These are phyloP conservation scores for Massariosphaeria phaeospora DNA, from an alignment of 495 filamentous ascomycete genomes.

Conservation along the genomic window DNA sequence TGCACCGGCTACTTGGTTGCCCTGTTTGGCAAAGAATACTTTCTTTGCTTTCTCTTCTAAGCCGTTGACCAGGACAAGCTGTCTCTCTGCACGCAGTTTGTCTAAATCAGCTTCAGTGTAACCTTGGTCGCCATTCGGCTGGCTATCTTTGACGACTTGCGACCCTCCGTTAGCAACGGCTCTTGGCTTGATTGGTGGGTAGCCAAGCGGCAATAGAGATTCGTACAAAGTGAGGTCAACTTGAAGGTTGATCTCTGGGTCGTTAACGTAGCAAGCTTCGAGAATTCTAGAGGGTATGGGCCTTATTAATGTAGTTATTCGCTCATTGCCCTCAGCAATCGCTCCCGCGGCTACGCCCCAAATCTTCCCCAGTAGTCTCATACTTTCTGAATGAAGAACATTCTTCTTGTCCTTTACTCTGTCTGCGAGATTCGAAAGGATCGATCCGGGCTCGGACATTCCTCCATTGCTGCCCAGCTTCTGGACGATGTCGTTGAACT, in stretches of 20 bases:
- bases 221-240: conserved; percentile 85
- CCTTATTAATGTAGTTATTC: conserved; percentile 63
- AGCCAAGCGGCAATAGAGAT: conserved; percentile 74
- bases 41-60: conserved; percentile 74
- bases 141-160: conserved; percentile 50
- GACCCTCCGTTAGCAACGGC: conserved; percentile 45
- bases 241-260: conserved; percentile 74
- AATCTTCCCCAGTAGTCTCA: conserved; percentile 73
- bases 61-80: conserved; percentile 71
- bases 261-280: conserved; percentile 85
- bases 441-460: conserved; percentile 60
- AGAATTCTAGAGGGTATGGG: conserved; percentile 81
- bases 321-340: conserved; percentile 75
- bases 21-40: conserved; percentile 84
- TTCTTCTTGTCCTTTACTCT: conserved; percentile 82
- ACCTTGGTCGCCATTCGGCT: conserved; percentile 44
- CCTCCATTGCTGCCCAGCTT: conserved; percentile 74
- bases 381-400: conserved; percentile 75
- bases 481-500: conserved; percentile 68
- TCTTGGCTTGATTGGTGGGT: conserved; percentile 73
- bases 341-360: conserved; percentile 91
- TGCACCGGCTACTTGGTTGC: conserved; percentile 63
- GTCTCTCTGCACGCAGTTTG: conserved; percentile 76
- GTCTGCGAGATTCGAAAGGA: conserved; percentile 76
- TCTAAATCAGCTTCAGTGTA: conserved; percentile 63